These are phyloP conservation scores for Urostyla sp. DNA, from an alignment of 73 alveolate genomes.

Conservation along the genomic window DNA sequence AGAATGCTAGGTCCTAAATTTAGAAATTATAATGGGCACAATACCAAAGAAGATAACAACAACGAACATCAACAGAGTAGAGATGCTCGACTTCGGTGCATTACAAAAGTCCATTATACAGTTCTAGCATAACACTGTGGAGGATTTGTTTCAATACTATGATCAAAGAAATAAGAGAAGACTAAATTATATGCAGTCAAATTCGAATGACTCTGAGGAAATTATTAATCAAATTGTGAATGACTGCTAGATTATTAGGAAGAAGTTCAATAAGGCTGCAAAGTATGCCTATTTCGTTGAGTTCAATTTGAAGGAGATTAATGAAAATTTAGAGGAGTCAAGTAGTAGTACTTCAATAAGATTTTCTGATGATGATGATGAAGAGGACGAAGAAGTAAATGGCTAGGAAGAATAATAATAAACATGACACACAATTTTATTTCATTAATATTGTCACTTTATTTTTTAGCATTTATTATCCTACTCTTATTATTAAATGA, in stretches of 20 bases:
- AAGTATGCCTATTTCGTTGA: constrained; percentile 30
- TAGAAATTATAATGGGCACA: constrained; percentile 20
- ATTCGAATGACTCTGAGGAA: neutral
- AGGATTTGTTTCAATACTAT: constrained; percentile 31
- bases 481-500: too few relatives aligned
- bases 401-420: too few relatives aligned
- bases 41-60: constrained; percentile 18
- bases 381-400: too few relatives aligned
- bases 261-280: constrained; percentile 38
- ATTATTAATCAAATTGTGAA: constrained; percentile 20
- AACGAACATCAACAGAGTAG: constrained; percentile 2
- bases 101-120: constrained; percentile 18
- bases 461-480: too few relatives aligned
- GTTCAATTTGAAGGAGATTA: constrained; percentile 15
- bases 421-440: too few relatives aligned
- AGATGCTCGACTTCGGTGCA: constrained; percentile 38
- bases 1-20: constrained; percentile 8
- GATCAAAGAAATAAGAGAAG: constrained; percentile 27
- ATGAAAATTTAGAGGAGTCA: constrained; percentile 38
- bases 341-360: constrained; percentile 38
- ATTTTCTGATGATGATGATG: constrained; percentile 50
- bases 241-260: neutral
- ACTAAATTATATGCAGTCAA: constrained; percentile 5
- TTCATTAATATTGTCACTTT: too few relatives aligned
- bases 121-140: constrained; percentile 30